Conservation (phyloP, 345 rosid genomes). For the Jatropha curcas region DNA sequence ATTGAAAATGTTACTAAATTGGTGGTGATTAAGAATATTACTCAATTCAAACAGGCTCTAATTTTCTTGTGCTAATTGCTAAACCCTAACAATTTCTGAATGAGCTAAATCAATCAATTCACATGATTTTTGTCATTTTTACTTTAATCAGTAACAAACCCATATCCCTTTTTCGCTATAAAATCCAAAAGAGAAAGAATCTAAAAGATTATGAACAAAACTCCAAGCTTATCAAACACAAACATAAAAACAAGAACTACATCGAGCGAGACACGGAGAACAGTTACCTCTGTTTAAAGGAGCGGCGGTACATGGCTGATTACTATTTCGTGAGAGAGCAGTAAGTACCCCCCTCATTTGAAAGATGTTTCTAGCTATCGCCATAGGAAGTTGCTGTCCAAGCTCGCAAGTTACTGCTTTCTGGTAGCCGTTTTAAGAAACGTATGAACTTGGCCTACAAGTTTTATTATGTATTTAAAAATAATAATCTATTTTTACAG, state of each 20-base stretch:
- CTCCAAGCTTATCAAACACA: not conserved
- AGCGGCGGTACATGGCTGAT: slow-evolving; percentile 10
- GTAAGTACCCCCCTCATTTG: slow-evolving; percentile 39
- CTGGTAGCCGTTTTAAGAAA: not conserved
- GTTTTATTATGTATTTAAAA: too few species aligned
- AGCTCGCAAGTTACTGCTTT: not conserved
- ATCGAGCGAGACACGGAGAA: not conserved
- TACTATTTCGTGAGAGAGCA: not conserved
- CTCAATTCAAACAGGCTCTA: not conserved
- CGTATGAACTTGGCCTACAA: too few species aligned
- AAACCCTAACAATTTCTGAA: not conserved
- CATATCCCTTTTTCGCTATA: not conserved
- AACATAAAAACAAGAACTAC: not conserved
- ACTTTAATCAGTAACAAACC: not conserved
- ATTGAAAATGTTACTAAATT: too few species aligned
- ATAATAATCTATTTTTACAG: too few species aligned
- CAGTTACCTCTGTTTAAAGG: slow-evolving; percentile 24
- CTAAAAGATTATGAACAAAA: not conserved
- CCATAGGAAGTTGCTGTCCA: slow-evolving; percentile 10
- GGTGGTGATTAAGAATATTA: not conserved
- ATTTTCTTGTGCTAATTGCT: too few species aligned
- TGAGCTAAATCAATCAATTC: not conserved
- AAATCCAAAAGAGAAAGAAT: not conserved
- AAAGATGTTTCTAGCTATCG: slow-evolving; percentile 28
- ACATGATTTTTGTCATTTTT: not conserved